phyloP scores from a whole-genome alignment of 2,329 filamentous ascomycete species.

The Fusarium nematophilum region DNA sequence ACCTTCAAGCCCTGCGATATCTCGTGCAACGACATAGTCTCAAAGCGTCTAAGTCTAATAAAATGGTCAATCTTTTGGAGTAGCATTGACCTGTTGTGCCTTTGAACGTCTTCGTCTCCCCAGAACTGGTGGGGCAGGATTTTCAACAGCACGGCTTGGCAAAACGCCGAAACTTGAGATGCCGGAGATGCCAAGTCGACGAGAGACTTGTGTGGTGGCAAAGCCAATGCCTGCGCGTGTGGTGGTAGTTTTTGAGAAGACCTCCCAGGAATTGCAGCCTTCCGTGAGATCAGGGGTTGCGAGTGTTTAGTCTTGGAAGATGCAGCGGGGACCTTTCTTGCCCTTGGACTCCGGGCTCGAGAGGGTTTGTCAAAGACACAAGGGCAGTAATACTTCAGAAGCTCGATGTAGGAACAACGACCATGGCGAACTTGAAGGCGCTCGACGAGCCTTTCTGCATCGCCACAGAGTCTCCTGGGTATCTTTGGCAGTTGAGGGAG shows the following conservation, averaged over 20 bases:
- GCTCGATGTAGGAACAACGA: conserved; percentile 81
- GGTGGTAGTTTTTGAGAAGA: conserved; percentile 6
- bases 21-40: conserved; percentile 83
- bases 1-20: conserved; percentile 82
- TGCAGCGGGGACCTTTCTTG: conserved; percentile 8
- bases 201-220: conserved; percentile 55
- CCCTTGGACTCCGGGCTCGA: conserved; percentile 7
- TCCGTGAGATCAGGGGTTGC: conserved; percentile 12
- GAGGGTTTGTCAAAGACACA: conserved; percentile 42
- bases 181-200: conserved; percentile 75
- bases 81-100: conserved; percentile 71
- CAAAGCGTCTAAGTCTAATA: conserved; percentile 80
- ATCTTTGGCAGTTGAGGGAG: conserved; percentile 48
- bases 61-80: conserved; percentile 81
- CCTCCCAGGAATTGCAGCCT: conserved; percentile 22
- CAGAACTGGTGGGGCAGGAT: conserved; percentile 82
- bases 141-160: conserved; percentile 77
- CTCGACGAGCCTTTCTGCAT: conserved; percentile 67
- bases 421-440: conserved; percentile 77
- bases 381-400: conserved; percentile 87
- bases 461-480: conserved; percentile 77
- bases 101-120: conserved; percentile 66
- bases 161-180: conserved; percentile 84
- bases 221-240: conserved; percentile 11
- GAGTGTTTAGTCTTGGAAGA: conserved; percentile 8